Conservation (phyloP, 108 stramenopile genomes). For the Seminavis robusta region DNA sequence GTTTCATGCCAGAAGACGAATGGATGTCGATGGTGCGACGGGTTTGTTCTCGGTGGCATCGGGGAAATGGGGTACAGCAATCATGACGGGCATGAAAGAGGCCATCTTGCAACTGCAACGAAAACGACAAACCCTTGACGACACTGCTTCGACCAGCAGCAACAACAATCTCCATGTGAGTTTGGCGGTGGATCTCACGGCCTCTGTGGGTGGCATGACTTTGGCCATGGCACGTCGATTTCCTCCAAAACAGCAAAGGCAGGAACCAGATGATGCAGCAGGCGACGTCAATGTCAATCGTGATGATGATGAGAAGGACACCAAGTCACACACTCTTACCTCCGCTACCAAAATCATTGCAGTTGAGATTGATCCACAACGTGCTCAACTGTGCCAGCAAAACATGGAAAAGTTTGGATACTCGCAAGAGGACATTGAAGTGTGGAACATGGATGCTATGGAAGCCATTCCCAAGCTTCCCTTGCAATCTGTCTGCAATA, state of each 20-base stretch:
- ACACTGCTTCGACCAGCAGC: not conserved
- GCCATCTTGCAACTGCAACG: not conserved
- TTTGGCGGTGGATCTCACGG: slow-evolving; percentile 37
- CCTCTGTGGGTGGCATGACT: slow-evolving; percentile 43
- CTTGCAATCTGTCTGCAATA: slow-evolving; percentile 2
- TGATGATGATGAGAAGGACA: no score
- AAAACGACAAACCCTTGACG: not conserved
- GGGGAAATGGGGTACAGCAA: slow-evolving; percentile 31
- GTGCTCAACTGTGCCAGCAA: slow-evolving; percentile 33
- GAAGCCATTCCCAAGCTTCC: slow-evolving; percentile 17
- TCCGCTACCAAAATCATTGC: slow-evolving; percentile 24
- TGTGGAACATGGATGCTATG: slow-evolving; percentile 34
- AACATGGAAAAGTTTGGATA: slow-evolving; percentile 33
- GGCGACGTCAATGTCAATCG: no score
- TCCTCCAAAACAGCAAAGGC: no score
- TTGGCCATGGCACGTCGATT: slow-evolving; percentile 27
- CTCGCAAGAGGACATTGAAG: slow-evolving; percentile 9
- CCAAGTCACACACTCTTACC: no score
- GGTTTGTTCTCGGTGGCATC: slow-evolving; percentile 45
- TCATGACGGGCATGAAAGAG: slow-evolving; percentile 28
- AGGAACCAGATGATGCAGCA: no score
- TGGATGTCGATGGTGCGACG: slow-evolving; percentile 36
- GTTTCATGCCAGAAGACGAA: slow-evolving; percentile 2
- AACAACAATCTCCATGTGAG: not conserved
- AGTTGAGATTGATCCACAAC: slow-evolving; percentile 36